A percentile compares a stretch with the other conserved stretches of the same genome.
Evolutionary conservation across 257 asterid species (phyloP).

Genomic region (Jacaranda mimosifolia): DNA sequence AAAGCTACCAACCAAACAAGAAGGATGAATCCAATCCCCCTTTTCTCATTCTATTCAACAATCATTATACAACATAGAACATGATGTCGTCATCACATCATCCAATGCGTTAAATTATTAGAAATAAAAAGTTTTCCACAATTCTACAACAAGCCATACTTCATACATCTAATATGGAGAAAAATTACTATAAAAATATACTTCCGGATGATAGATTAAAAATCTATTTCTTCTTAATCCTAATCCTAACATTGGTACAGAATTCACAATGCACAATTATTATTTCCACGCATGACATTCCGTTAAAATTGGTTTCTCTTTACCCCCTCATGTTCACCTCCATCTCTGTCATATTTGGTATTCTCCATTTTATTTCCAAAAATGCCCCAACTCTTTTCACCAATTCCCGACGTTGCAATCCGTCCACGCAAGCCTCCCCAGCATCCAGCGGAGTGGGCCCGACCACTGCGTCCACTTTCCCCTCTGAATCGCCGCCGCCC

Average conservation of each 20-base stretch:
- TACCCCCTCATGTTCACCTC: constrained; percentile 36
- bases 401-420: constrained; percentile 66
- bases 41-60: neutral
- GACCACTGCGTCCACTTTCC: constrained; percentile 47
- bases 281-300: constrained; percentile 49
- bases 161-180: neutral
- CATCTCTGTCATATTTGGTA: constrained; percentile 40
- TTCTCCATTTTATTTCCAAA: constrained; percentile 43
- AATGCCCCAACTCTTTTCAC: constrained; percentile 47
- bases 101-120: neutral
- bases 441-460: constrained; percentile 45
- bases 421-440: constrained; percentile 67
- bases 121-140: neutral
- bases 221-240: neutral
- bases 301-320: constrained; percentile 53
- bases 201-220: neutral
- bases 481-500: constrained; percentile 41
- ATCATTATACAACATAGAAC: neutral
- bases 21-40: neutral
- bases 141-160: neutral
- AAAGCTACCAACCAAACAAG: neutral
- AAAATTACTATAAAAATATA: neutral
- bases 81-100: neutral
- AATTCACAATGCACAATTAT: constrained; percentile 2
- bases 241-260: neutral